Evolutionary conservation across 768 basidiomycete species (phyloP), one percentile per base, ranked within the genome.

Genomic region (Termitomyces sp.): DNA sequence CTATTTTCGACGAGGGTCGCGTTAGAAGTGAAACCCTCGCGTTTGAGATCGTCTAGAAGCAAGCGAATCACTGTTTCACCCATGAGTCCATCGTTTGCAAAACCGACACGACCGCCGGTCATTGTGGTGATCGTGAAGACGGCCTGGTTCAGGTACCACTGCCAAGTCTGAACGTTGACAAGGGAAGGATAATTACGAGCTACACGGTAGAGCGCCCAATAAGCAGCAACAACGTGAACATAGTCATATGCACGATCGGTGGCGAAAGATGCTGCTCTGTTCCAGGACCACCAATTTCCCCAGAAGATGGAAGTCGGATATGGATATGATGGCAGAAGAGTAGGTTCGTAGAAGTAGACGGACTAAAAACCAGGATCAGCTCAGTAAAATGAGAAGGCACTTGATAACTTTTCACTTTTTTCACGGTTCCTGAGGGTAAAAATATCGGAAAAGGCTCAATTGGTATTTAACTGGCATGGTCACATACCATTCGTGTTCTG

Each of bases 281-380:
- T 79, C 84, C 83, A 85, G 1, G 81, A 82, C 82, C 83, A 84
- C 82, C 83, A 84, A 60, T 81, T 79, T 5, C 77, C 75, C 81
- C 81, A 85, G 66, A 77, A 66, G 55, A 84, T 80, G 11, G 63
- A 71, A 0, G 75, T 69, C 2, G 84, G 84, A 66, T 85, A 85
- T 13, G 67, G 63, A 67, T 85, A 85, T 42, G 69, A 71, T 0
- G 83, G 78, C 0, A 79, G 74, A 18, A 78, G 68, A 7, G 66
- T 64, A 7, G 83, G 82, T 60, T 85, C 72, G 57, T 84, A 84
- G 71, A 76, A 85, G 68, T 78, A 85, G 6, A 84, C 81, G 2
- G 81, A 70, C 81, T 83, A 45, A 13, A 51, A 28, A n/a, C 22
- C n/a, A 12, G 3, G 22, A 12, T 58, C 9, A 58, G 36, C 18